phyloP scores from a whole-genome alignment of 2,329 filamentous ascomycete species.

The Beauveria scarabaeidicola region DNA sequence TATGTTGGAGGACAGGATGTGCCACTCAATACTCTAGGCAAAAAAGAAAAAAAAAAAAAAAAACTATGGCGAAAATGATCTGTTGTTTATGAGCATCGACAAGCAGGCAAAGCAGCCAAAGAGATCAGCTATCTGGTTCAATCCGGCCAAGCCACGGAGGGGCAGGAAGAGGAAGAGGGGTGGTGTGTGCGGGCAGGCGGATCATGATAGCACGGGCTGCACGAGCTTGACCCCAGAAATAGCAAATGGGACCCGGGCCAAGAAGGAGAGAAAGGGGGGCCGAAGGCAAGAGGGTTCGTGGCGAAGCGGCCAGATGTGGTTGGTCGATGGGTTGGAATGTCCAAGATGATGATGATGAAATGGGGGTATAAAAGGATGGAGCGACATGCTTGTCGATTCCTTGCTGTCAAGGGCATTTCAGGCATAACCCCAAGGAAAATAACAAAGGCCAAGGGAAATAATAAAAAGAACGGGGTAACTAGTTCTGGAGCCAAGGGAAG shows the following conservation, averaged over 20 bases:
- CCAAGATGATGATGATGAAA: background rate
- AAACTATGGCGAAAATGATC: background rate
- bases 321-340: background rate
- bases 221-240: background rate
- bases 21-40: too few relatives aligned
- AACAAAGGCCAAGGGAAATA: too few relatives aligned
- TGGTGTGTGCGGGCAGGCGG: background rate
- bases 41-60: background rate
- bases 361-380: too few relatives aligned
- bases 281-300: background rate
- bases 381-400: background rate
- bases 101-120: background rate
- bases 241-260: background rate
- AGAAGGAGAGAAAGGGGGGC: background rate
- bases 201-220: background rate
- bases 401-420: too few relatives aligned
- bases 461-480: too few relatives aligned
- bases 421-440: too few relatives aligned
- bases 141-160: background rate
- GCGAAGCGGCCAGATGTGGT: background rate
- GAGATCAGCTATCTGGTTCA: background rate
- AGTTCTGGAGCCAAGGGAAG: too few relatives aligned
- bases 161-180: background rate
- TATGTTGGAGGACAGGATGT: too few relatives aligned
- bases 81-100: constrained; percentile 1